Evolutionary conservation across 371 early-diverging fungal genomes (phyloP).

Genomic region (Mortierella polycephala): DNA sequence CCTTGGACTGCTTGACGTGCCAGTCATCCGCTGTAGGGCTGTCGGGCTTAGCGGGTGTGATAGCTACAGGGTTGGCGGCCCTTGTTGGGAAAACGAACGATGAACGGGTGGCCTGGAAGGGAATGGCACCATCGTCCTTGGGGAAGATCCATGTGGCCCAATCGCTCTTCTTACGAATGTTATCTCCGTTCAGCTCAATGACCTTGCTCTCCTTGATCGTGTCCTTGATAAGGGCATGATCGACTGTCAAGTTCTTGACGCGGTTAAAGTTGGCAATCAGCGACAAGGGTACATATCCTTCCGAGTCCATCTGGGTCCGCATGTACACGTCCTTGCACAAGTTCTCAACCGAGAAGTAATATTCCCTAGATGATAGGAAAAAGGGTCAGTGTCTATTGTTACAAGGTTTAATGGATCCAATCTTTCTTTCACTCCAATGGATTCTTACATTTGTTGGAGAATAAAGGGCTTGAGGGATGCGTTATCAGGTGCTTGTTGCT

Average conservation of each 20-base stretch:
- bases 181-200: slow-evolving; percentile 70
- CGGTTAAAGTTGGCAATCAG: slow-evolving; percentile 90
- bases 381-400: background rate
- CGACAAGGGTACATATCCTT: slow-evolving; percentile 80
- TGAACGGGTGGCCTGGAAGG: slow-evolving; percentile 20
- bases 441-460: slow-evolving; percentile 69
- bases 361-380: slow-evolving; percentile 63
- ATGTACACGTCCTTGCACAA: slow-evolving; percentile 93
- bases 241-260: slow-evolving; percentile 77
- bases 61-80: slow-evolving; percentile 27
- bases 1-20: slow-evolving; percentile 38
- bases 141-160: slow-evolving; percentile 86
- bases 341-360: slow-evolving; percentile 96
- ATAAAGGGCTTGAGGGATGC: slow-evolving; percentile 69
- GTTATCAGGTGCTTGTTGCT: slow-evolving; percentile 52
- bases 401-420: background rate
- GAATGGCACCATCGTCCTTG: slow-evolving; percentile 56
- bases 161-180: slow-evolving; percentile 75
- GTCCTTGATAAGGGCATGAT: slow-evolving; percentile 68
- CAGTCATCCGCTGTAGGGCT: slow-evolving; percentile 47
- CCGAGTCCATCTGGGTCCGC: slow-evolving; percentile 88
- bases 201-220: slow-evolving; percentile 66
- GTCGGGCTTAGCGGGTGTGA: slow-evolving; percentile 21
- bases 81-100: slow-evolving; percentile 34
- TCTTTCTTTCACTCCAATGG: background rate